Evolutionary conservation across 345 rosid genomes (phyloP).

Genomic region (Aquilaria sinensis): DNA sequence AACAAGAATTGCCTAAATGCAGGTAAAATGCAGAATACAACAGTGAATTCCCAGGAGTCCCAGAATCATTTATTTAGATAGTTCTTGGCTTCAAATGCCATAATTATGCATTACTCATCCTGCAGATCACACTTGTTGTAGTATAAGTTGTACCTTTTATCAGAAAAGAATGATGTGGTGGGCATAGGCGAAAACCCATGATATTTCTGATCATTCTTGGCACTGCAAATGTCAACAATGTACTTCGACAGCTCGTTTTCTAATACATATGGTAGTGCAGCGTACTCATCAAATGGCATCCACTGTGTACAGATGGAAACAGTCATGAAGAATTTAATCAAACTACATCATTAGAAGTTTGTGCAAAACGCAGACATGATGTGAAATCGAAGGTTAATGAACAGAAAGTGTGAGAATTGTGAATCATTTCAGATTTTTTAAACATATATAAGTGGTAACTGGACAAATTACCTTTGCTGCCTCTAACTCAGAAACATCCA

Average conservation of each 20-base stretch:
- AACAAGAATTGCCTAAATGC: too few species aligned
- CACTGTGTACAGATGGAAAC: constrained; percentile 39
- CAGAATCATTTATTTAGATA: too few species aligned
- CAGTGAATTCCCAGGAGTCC: too few species aligned
- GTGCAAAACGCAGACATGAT: not conserved
- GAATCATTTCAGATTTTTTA: not conserved
- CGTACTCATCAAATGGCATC: constrained; percentile 57
- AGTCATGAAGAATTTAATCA: constrained; percentile 6
- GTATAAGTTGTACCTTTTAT: constrained; percentile 23
- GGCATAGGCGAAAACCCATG: constrained; percentile 28
- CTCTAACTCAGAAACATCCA: constrained; percentile 71
- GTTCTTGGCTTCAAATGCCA: not conserved
- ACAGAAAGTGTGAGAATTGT: not conserved
- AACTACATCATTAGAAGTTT: not conserved
- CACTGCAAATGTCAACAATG: constrained; percentile 27
- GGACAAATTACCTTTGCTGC: constrained; percentile 56
- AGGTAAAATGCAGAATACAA: too few species aligned
- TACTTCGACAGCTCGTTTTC: constrained; percentile 25
- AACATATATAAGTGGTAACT: not conserved
- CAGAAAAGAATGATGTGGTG: constrained; percentile 17
- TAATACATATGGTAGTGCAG: constrained; percentile 27
- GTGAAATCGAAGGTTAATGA: not conserved
- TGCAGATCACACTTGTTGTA: constrained; percentile 22
- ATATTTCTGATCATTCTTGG: constrained; percentile 24
- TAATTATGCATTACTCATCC: not conserved